Evolutionary conservation across 2,329 filamentous ascomycete species (phyloP), one percentile per base, ranked within the genome.

Genomic region (Fusarium fujikuroi): DNA sequence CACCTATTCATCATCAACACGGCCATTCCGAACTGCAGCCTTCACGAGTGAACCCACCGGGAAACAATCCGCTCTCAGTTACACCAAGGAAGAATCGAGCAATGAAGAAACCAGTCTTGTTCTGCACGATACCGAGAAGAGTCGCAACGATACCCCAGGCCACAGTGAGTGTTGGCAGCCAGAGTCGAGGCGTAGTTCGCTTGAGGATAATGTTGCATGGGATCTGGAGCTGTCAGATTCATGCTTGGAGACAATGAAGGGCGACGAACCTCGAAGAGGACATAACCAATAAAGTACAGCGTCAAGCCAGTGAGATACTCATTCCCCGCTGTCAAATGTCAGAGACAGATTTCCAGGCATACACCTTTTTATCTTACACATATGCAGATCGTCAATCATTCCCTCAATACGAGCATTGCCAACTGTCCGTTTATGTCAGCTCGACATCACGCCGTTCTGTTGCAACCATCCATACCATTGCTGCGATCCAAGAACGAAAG

Each of bases 271-370:
- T 90, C 88, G 46, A 90, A 90, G 16, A 89, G 74, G 3, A 89
- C 87, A 66, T 90, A 90, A 47, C 87, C 87, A 44, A 90, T 82
- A 76, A 93, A 93, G 79, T 92, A 93, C 0, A 93, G 79, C 0
- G 91, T 92, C 44, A 93, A 77, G 2, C 90, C 89, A 1, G 88
- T 91, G 2, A 92, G 83, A 64, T 93, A 93, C 73, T 92, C 85
- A 50, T 91, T 87, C 2, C 87, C 89, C 32, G 86, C 86, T 87
- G 46, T 7, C 4, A 15, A 11, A 11, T 7, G 15, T 66, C 15
- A 70, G 28, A 21, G 14, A 50, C 23, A 14, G 9, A 2, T 11
- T 2, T 14, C 4, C 15, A 7, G 9, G 2, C 7, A 4, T 1
- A 16, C 1, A 2, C 8, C 3, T 10, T 1, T 6, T 2, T 1